Percentiles rank a stretch among this genome's conserved stretches.
Conservation (phyloP, 305 asterid genomes). For the Lippia alba region DNA sequence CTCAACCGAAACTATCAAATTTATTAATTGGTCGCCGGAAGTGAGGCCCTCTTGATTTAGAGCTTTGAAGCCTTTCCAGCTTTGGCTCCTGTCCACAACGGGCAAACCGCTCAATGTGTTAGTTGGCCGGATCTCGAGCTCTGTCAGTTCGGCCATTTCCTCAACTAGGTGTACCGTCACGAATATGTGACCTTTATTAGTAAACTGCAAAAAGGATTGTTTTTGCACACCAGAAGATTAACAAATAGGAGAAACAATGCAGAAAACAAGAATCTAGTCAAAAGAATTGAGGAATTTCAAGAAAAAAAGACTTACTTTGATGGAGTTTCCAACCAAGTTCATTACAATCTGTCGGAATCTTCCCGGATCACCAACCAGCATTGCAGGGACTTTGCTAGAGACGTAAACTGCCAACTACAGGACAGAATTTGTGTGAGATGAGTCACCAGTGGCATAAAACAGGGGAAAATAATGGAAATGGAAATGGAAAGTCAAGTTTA, state of each 20-base stretch:
- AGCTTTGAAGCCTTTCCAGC: constrained; percentile 67
- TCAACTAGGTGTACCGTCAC: constrained; percentile 85
- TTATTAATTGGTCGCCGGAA: constrained; percentile 49
- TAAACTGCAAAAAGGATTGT: constrained; percentile 58
- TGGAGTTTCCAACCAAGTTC: constrained; percentile 91
- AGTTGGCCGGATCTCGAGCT: constrained; percentile 42
- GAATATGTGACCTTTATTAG: constrained; percentile 90
- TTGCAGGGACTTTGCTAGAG: constrained; percentile 78
- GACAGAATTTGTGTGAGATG: not conserved
- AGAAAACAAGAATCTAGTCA: constrained; percentile 18
- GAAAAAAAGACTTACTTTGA: constrained; percentile 63
- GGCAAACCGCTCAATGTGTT: constrained; percentile 80
- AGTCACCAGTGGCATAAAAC: too few relatives aligned
- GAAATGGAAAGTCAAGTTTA: not conserved
- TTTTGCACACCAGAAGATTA: too few relatives aligned
- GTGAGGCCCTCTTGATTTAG: constrained; percentile 59
- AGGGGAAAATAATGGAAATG: constrained; percentile 21
- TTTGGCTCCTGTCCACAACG: constrained; percentile 69
- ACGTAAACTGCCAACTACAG: constrained; percentile 89
- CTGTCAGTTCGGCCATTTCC: constrained; percentile 57
- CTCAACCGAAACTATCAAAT: constrained; percentile 83
- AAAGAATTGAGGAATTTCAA: not conserved
- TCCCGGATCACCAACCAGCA: constrained; percentile 94
- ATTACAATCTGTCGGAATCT: constrained; percentile 92
- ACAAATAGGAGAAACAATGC: too few relatives aligned